Base-by-base conservation (phyloP, 1,139 yeast species). In the Yamadazyma atlantica region DNA sequence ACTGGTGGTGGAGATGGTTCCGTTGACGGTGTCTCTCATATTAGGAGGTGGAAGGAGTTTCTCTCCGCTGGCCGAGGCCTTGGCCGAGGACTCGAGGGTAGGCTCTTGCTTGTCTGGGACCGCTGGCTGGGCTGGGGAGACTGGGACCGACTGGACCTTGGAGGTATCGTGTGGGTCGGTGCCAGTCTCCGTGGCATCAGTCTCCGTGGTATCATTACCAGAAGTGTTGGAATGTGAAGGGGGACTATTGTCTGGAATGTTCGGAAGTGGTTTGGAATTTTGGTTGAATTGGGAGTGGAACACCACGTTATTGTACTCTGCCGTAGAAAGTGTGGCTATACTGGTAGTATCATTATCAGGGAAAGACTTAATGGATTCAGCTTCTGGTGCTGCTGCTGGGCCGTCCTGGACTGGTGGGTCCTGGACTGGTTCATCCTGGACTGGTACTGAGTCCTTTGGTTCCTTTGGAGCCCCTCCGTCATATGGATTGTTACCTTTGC, bases 221-320 rank as follows among this genome's bases (percentile, higher is more conserved):
- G n/a, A 7, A 12, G 25, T 14, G 4, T 22, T 23, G 19, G 30
- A 28, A 8, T 5, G 21, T 14, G n/a, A n/a, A n/a, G n/a, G n/a
- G n/a, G 24, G 43, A 29, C 6, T 39, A 30, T 23, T 38, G 22
- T 22, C 46, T 6, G 62, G 60, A 6, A 51, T 32, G 7, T 35
- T 29, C 6, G 74, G 73, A 29, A 66, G 53, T 3, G 69, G 41
- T 40, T 50, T 46, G 7, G 40, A 13, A 18, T 35, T 33, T 11
- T 37, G 48, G 17, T 57, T 50, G 52, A 78, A 77, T 50, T 79
- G 84, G 1, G 73, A 66, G 39, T 72, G 64, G 56, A 78, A 78
- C 2, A 79, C 56, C 15, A 69, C 69, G 40, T 77, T 78, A 45
- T 79, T 82, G 43, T 75, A 79, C 18, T 79, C 79, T 2, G 73